Evolutionary conservation across 78 protist species (phyloP), one percentile per base, ranked within the genome.

Genomic region (Dictyostelium capitatum): DNA sequence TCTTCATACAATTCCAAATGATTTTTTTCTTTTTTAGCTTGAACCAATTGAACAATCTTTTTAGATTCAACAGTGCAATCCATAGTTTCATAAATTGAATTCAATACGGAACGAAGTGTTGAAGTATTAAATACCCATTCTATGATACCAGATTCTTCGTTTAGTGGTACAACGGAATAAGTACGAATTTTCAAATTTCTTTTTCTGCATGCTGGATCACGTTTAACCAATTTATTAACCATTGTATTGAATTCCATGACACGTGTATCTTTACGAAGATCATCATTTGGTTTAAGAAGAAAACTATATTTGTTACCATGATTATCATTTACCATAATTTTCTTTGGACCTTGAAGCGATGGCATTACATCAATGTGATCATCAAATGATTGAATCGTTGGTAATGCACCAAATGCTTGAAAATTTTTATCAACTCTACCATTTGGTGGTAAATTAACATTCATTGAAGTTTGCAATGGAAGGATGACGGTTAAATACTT

Each of bases 251-350:
- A 65, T 57, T 98, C 99, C 98, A 98, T 96, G 65, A 98, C 83
- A 9, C 99, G 82, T 2, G 65, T 30, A 79, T 98, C 99, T 28
- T 97, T 97, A 19, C 99, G 83, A 9, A 98, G 95, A 62, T 98
- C 99, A 79, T 98, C 99, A 64, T 98, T 93, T 3, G 99, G 99
- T 81, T 98, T 98, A 57, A 96, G 83, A 32, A 98, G 92, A 77
- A 98, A 97, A 11, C 12, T 5, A 43, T 91, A 59, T 14, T 6
- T 2, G 10, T 32, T 0, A 23, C 99, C 99, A 8, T 97, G 89
- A 11, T 57, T 53, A 7, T 95, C 96, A 30, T 11, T 8, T 1
- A 98, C 50, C 41, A 32, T 47, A 23, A 98, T 32, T 20, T 96
- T 97, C 62, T 94, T 95, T 7, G 99, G 99, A 20, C 48, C 69